A percentile compares a stretch with the other conserved stretches of the same genome.
Evolutionary conservation across 305 asterid species (phyloP).

Genomic region (Nicotiana rustica): DNA sequence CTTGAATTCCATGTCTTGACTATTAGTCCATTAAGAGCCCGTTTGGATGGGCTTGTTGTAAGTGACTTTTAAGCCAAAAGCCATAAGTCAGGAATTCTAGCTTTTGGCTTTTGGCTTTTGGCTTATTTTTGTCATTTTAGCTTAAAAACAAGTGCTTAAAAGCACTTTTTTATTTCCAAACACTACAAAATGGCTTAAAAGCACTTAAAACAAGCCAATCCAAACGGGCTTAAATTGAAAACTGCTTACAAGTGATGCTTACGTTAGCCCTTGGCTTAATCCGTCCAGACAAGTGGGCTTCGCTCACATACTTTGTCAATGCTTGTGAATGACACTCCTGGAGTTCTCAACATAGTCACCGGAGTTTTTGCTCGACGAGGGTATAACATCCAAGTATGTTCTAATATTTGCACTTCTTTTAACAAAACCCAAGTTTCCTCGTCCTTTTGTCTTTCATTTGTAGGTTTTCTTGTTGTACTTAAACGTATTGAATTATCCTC

Average conservation of each 20-base stretch:
- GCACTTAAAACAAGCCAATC: no score
- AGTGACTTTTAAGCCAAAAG: no score
- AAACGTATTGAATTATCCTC: conserved; percentile 39
- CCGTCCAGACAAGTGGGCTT: conserved; percentile 83
- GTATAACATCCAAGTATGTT: conserved; percentile 86
- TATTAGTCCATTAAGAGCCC: background rate
- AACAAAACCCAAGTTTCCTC: conserved; percentile 16
- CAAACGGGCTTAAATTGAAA: background rate
- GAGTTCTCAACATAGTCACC: conserved; percentile 92
- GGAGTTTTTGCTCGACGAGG: conserved; percentile 98
- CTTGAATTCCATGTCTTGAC: conserved; percentile 1
- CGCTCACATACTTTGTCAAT: conserved; percentile 95
- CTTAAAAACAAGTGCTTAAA: no score
- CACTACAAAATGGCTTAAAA: no score
- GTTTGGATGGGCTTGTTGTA: no score
- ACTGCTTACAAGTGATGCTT: conserved; percentile 32
- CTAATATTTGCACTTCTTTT: conserved; percentile 29
- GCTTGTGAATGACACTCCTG: conserved; percentile 95
- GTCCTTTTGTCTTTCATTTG: conserved; percentile 24
- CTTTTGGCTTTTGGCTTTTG: no score
- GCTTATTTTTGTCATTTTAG: no score
- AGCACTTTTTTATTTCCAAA: no score
- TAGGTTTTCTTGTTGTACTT: conserved; percentile 29
- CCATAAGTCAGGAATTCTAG: no score
- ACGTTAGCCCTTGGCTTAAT: conserved; percentile 43